phyloP scores from a whole-genome alignment of 208 protist species.

The Leishmania martiniquensis region DNA sequence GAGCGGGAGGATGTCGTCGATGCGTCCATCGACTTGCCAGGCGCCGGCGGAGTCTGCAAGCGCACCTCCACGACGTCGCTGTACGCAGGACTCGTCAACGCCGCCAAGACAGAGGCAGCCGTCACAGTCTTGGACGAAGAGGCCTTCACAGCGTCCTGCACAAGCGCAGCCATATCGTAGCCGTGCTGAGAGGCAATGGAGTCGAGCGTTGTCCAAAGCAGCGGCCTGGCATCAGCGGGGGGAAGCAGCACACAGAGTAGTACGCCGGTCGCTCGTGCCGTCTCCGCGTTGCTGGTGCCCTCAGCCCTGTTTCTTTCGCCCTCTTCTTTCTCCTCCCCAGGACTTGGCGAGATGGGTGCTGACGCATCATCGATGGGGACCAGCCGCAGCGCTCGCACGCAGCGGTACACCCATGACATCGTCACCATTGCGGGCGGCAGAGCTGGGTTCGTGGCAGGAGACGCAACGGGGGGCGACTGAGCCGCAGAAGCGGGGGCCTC shows the following conservation, averaged over 20 bases:
- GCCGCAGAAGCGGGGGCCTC: background rate
- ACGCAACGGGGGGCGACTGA: background rate
- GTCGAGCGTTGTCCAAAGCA: constrained; percentile 40
- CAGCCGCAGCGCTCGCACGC: constrained; percentile 34
- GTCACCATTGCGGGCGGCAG: constrained; percentile 13
- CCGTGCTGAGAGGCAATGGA: constrained; percentile 42
- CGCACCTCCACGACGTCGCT: constrained; percentile 38
- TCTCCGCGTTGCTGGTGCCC: background rate
- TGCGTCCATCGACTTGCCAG: background rate
- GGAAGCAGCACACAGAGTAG: constrained; percentile 50
- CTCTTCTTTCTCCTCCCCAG: background rate
- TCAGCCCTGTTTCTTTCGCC: background rate
- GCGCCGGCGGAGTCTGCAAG: background rate
- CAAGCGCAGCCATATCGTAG: constrained; percentile 28
- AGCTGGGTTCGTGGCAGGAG: background rate
- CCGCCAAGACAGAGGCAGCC: constrained; percentile 10
- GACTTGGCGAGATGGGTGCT: background rate
- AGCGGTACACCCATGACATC: constrained; percentile 23
- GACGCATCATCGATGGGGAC: constrained; percentile 11
- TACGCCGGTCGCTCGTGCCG: constrained; percentile 16
- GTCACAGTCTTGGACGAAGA: constrained; percentile 5
- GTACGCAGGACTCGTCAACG: constrained; percentile 18
- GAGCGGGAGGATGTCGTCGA: constrained; percentile 8
- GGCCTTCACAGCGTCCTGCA: background rate
- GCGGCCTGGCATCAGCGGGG: constrained; percentile 43